Percentiles rank a stretch among this genome's conserved stretches.
Evolutionary conservation across 2,329 filamentous ascomycete genomes (phyloP).

Genomic region (Huntiella bhutanensis): DNA sequence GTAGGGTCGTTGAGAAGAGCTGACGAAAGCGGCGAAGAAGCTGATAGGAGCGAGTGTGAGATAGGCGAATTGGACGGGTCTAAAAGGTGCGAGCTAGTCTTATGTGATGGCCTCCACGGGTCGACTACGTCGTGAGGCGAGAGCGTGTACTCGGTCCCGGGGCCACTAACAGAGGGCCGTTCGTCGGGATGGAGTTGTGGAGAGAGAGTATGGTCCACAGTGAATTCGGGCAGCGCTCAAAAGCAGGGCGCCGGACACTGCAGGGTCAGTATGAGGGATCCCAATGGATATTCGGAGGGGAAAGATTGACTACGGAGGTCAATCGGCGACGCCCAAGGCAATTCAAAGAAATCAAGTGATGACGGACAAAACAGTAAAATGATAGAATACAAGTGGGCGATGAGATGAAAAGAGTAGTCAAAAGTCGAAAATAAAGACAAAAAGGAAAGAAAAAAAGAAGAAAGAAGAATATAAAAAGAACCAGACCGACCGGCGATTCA

Average conservation of each 20-base stretch:
- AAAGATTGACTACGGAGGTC: not conserved
- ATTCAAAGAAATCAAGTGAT: not conserved
- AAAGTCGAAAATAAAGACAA: not conserved
- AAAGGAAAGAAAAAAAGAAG: constrained; percentile 1
- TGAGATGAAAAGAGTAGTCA: not conserved
- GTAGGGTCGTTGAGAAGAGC: constrained; percentile 6
- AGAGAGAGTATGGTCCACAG: constrained; percentile 11
- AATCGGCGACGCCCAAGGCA: not conserved
- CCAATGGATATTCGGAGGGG: not conserved
- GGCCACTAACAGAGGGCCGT: constrained; percentile 8
- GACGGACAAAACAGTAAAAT: not conserved
- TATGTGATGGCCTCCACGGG: not conserved
- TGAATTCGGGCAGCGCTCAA: constrained; percentile 9
- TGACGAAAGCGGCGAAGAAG: constrained; percentile 7
- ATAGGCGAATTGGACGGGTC: constrained; percentile 5
- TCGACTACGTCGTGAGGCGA: not conserved
- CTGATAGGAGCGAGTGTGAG: constrained; percentile 7
- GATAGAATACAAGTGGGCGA: not conserved
- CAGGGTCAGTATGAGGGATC: not conserved
- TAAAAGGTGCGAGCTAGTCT: constrained; percentile 4
- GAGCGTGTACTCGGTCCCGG: constrained; percentile 3
- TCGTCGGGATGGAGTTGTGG: constrained; percentile 11
- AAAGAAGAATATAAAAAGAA: not conserved
- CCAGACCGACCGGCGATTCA: not conserved
- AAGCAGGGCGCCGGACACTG: constrained; percentile 12